A percentile compares a stretch with the other conserved stretches of the same genome.
phyloP scores from a whole-genome alignment of 2,329 filamentous ascomycete genomes.

The Diplodia corticola region DNA sequence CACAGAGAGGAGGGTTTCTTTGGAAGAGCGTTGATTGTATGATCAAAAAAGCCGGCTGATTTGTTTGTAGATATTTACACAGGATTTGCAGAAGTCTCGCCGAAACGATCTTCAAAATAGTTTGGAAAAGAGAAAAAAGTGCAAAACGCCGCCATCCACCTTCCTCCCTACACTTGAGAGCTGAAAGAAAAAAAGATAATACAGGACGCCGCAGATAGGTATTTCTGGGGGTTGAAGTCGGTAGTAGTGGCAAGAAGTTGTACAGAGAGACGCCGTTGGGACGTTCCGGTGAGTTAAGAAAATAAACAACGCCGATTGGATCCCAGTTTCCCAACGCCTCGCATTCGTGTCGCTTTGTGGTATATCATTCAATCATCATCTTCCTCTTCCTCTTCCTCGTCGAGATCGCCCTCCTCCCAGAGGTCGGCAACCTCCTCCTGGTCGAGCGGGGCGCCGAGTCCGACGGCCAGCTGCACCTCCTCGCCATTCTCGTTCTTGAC shows the following conservation, averaged over 20 bases:
- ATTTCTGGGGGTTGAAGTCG: not conserved
- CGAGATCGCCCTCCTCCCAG: slow-evolving; percentile 17
- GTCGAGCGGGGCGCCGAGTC: slow-evolving; percentile 12
- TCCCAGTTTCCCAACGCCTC: not conserved
- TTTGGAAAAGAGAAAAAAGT: not conserved
- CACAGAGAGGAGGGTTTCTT: not conserved
- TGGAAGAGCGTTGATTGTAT: not conserved
- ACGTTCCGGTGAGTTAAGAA: not conserved
- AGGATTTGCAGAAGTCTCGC: not conserved
- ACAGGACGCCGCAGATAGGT: not conserved
- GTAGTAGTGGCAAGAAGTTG: not conserved
- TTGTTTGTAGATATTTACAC: not conserved
- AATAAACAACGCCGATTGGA: not conserved
- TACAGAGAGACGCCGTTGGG: not conserved
- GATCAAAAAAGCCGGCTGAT: not conserved
- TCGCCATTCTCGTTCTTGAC: slow-evolving; percentile 1
- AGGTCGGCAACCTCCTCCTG: slow-evolving; percentile 22
- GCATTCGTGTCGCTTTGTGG: not conserved
- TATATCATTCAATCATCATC: slow-evolving; percentile 6
- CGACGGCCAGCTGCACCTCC: slow-evolving; percentile 12
- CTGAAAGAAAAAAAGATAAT: not conserved
- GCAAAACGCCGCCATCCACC: not conserved
- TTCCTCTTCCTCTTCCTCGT: slow-evolving; percentile 2
- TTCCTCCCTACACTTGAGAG: not conserved
- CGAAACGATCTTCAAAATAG: not conserved